These are phyloP conservation scores for Candida glucosophila DNA, from an alignment of 1,139 yeast species.

Conservation along the genomic window DNA sequence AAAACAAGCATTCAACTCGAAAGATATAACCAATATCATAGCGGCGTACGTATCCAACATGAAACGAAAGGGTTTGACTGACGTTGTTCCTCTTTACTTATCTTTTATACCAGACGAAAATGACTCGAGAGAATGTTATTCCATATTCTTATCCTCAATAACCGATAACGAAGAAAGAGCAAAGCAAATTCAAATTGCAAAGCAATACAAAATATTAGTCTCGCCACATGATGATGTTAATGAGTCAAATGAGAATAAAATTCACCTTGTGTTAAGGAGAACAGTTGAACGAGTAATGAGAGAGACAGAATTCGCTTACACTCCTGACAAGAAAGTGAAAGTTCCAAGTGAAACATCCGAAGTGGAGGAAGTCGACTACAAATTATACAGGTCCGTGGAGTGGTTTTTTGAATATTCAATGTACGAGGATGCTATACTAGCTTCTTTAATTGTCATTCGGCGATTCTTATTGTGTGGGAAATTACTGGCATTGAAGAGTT, in stretches of 20 bases:
- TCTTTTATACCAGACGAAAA: constrained; percentile 36
- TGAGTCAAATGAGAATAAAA: constrained; percentile 27
- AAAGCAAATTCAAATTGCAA: constrained; percentile 54
- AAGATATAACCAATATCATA: constrained; percentile 44
- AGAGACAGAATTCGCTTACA: constrained; percentile 45
- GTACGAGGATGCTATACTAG: constrained; percentile 59
- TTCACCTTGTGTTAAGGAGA: constrained; percentile 52
- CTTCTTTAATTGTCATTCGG: constrained; percentile 52
- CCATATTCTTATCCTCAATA: constrained; percentile 54
- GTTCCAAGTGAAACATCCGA: constrained; percentile 21
- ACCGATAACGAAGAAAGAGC: constrained; percentile 42
- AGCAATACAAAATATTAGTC: constrained; percentile 37
- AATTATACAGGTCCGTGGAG: constrained; percentile 52
- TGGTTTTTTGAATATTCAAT: constrained; percentile 69
- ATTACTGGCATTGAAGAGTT: constrained; percentile 51
- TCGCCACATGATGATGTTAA: constrained; percentile 15
- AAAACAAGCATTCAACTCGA: constrained; percentile 28
- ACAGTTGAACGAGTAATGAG: constrained; percentile 63
- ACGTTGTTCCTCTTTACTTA: constrained; percentile 31
- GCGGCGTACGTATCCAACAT: constrained; percentile 35
- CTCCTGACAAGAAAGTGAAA: constrained; percentile 23
- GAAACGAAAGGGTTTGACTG: constrained; percentile 29
- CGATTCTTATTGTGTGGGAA: constrained; percentile 63
- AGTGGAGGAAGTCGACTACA: constrained; percentile 44
- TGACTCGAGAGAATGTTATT: constrained; percentile 59